Conservation (phyloP, 78 protist genomes). For the Emiliania huxleyi region DNA sequence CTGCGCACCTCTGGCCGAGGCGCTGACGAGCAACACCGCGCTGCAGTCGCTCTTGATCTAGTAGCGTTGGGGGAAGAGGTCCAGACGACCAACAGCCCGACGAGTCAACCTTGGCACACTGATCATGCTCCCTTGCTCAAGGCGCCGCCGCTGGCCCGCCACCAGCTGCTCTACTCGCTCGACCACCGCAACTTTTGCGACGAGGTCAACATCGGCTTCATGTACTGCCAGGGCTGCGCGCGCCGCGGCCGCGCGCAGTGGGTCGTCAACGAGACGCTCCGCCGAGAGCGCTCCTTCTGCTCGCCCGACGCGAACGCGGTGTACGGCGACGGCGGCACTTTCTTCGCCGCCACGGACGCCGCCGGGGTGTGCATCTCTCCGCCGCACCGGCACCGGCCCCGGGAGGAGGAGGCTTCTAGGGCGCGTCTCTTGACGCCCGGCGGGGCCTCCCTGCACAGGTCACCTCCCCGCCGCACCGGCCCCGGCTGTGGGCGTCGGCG, state of each 20-base stretch:
- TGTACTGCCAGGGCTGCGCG: not conserved
- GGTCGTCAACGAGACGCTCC: not conserved
- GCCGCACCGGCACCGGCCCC: not conserved
- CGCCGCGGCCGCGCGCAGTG: not conserved
- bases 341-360: not conserved
- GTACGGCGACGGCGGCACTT: not conserved
- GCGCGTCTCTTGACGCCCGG: no score
- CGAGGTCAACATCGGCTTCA: not conserved
- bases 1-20: no score
- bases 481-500: not conserved
- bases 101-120: no score
- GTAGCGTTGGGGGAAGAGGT: no score
- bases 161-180: not conserved
- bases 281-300: not conserved
- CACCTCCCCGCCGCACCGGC: not conserved
- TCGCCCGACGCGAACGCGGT: not conserved
- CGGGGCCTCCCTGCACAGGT: no score
- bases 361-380: not conserved
- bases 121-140: not conserved
- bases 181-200: not conserved
- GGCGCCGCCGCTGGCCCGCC: not conserved
- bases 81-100: no score
- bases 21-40: no score
- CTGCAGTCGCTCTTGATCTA: no score
- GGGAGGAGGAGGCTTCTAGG: no score